phyloP scores from a whole-genome alignment of 805 yeast genomes.

The Suhomyces xylopsoci region DNA sequence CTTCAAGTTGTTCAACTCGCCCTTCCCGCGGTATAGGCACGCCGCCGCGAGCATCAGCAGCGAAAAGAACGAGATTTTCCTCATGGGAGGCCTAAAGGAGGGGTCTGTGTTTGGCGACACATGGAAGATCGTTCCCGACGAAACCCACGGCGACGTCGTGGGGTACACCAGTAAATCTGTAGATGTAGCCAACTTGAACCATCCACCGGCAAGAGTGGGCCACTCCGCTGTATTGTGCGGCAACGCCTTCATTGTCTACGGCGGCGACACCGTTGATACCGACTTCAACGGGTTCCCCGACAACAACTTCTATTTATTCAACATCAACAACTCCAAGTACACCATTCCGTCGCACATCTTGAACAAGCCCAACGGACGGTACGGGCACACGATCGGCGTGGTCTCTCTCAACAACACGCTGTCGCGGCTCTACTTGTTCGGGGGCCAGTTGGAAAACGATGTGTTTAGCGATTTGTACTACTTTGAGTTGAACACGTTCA shows the following conservation, averaged over 20 bases:
- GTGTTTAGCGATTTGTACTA: slow-evolving; percentile 80
- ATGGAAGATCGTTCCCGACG: slow-evolving; percentile 73
- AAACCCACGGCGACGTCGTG: slow-evolving; percentile 20
- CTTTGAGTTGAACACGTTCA: slow-evolving; percentile 83
- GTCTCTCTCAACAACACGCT: slow-evolving; percentile 48
- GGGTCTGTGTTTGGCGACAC: slow-evolving; percentile 92
- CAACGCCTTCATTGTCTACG: slow-evolving; percentile 90
- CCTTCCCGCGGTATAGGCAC: slow-evolving; percentile 94
- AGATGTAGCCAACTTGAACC: slow-evolving; percentile 60
- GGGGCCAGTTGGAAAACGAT: slow-evolving; percentile 89
- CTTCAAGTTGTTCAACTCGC: slow-evolving; percentile 64
- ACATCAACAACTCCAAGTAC: slow-evolving; percentile 43
- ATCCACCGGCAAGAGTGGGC: slow-evolving; percentile 96
- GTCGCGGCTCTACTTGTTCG: slow-evolving; percentile 73
- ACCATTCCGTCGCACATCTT: slow-evolving; percentile 44
- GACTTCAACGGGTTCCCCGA: slow-evolving; percentile 77
- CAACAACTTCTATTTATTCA: slow-evolving; percentile 86
- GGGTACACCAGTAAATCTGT: slow-evolving; percentile 29
- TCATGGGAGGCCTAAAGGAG: slow-evolving; percentile 95
- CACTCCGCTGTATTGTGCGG: slow-evolving; percentile 92
- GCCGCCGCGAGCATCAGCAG: slow-evolving; percentile 75
- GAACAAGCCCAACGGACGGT: slow-evolving; percentile 82
- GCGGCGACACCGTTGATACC: slow-evolving; percentile 91
- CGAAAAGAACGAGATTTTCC: slow-evolving; percentile 74
- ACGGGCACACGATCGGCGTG: slow-evolving; percentile 88